phyloP scores from a whole-genome alignment of 306 rosid species.

The Benincasa hispida region DNA sequence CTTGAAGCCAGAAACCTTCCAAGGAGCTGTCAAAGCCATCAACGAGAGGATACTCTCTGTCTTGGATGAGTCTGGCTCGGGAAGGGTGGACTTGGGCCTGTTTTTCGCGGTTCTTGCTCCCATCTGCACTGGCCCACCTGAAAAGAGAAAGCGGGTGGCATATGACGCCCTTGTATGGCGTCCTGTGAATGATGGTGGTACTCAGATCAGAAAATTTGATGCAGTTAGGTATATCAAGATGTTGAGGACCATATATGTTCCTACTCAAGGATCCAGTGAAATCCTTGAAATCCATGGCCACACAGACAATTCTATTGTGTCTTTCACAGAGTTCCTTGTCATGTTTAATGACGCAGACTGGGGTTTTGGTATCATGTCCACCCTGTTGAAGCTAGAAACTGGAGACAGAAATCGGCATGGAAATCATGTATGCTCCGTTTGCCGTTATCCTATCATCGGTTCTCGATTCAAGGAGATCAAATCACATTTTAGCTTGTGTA shows the following conservation, averaged over 20 bases:
- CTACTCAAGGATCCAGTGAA: conserved; percentile 59
- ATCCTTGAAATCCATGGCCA: conserved; percentile 72
- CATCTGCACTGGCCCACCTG: conserved; percentile 68
- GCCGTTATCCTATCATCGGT: conserved; percentile 82
- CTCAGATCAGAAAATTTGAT: conserved; percentile 50
- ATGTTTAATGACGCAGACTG: conserved; percentile 87
- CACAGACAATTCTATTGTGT: conserved; percentile 48
- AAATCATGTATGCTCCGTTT: conserved; percentile 55
- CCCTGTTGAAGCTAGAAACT: conserved; percentile 65
- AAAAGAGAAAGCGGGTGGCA: conserved; percentile 75
- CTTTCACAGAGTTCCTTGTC: conserved; percentile 68
- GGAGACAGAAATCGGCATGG: conserved; percentile 95
- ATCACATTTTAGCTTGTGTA: conserved; percentile 80
- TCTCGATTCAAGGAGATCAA: conserved; percentile 84
- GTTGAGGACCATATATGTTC: conserved; percentile 69
- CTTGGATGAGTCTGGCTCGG: conserved; percentile 64
- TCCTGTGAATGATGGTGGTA: conserved; percentile 73
- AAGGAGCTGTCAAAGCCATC: conserved; percentile 89
- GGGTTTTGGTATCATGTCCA: conserved; percentile 94
- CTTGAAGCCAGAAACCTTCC: conserved; percentile 90
- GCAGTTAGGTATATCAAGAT: conserved; percentile 55
- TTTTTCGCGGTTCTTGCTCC: conserved; percentile 88
- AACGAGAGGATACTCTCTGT: conserved; percentile 87
- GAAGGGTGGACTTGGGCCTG: conserved; percentile 90
- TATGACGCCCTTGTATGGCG: conserved; percentile 94